Percentiles rank a stretch among this genome's conserved stretches.
Evolutionary conservation across 108 stramenopile species (phyloP).

Genomic region (Hondaea fermentalgiana): DNA sequence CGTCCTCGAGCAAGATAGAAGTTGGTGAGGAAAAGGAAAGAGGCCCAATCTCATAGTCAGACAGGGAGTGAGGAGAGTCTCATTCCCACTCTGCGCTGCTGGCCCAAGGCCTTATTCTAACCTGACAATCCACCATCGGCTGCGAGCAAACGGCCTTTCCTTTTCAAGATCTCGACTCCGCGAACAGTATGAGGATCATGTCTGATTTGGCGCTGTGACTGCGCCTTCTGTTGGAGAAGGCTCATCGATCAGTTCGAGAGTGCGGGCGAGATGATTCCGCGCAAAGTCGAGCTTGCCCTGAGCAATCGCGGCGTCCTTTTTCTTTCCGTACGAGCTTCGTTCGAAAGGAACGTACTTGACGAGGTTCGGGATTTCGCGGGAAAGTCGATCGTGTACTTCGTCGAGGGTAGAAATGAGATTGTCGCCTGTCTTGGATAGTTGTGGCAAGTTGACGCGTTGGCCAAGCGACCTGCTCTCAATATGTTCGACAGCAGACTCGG

Average conservation of each 20-base stretch:
- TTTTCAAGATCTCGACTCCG: too few species aligned
- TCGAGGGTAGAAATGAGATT: neutral
- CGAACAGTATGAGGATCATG: too few species aligned
- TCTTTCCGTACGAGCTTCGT: conserved; percentile 7
- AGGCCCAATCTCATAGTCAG: too few species aligned
- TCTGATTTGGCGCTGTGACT: too few species aligned
- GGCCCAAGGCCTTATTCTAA: too few species aligned
- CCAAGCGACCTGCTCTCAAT: neutral
- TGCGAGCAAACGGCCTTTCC: too few species aligned
- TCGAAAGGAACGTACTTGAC: neutral
- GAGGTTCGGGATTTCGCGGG: neutral
- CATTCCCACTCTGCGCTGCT: too few species aligned
- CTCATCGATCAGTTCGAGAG: neutral
- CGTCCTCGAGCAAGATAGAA: too few species aligned
- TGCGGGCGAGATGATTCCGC: neutral
- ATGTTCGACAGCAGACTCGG: neutral
- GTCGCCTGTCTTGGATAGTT: neutral
- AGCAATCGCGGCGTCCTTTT: conserved; percentile 2
- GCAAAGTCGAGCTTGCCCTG: neutral
- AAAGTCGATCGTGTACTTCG: neutral
- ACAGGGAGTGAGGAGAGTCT: too few species aligned
- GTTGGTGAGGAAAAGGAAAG: too few species aligned
- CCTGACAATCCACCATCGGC: too few species aligned
- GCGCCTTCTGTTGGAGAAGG: neutral
- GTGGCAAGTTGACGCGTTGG: neutral